Percentiles rank a stretch among this genome's conserved stretches.
Conservation (phyloP, 257 asterid genomes). For the Paulownia fortunei region DNA sequence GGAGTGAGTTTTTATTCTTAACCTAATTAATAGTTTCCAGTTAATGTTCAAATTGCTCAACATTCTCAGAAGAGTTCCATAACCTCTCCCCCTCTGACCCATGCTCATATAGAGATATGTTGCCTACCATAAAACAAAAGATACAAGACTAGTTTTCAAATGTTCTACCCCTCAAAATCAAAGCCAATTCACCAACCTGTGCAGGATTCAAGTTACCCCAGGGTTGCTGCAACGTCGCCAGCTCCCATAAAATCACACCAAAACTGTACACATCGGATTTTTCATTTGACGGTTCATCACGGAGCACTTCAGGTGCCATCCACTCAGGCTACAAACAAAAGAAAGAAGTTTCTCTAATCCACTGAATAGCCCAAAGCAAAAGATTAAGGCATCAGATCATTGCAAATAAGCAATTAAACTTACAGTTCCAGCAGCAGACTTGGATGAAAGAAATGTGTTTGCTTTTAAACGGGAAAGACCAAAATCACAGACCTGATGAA, state of each 20-base stretch:
- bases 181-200: slow-evolving; percentile 65
- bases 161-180: slow-evolving; percentile 6
- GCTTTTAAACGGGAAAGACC: slow-evolving; percentile 97
- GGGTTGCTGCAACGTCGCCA: slow-evolving; percentile 85
- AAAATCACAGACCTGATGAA: slow-evolving; percentile 90
- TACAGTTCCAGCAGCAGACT: slow-evolving; percentile 99
- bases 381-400: slow-evolving; percentile 30
- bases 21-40: slow-evolving; percentile 4
- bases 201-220: slow-evolving; percentile 90
- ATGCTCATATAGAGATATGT: slow-evolving; percentile 9
- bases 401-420: slow-evolving; percentile 43
- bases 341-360: slow-evolving; percentile 25
- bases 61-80: slow-evolving; percentile 22
- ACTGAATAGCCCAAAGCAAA: slow-evolving; percentile 15
- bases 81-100: slow-evolving; percentile 5
- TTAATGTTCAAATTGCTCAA: slow-evolving; percentile 20
- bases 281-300: slow-evolving; percentile 96
- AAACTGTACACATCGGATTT: slow-evolving; percentile 95
- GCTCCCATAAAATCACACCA: slow-evolving; percentile 97
- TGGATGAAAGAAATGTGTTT: slow-evolving; percentile 93
- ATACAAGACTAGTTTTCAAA: background rate
- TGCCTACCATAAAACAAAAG: slow-evolving; percentile 7
- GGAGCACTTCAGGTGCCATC: slow-evolving; percentile 99
- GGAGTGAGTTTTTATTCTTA: background rate
- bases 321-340: slow-evolving; percentile 82